Conservation (phyloP, 176 grass and related monocot species). For the Raddia guianensis region DNA sequence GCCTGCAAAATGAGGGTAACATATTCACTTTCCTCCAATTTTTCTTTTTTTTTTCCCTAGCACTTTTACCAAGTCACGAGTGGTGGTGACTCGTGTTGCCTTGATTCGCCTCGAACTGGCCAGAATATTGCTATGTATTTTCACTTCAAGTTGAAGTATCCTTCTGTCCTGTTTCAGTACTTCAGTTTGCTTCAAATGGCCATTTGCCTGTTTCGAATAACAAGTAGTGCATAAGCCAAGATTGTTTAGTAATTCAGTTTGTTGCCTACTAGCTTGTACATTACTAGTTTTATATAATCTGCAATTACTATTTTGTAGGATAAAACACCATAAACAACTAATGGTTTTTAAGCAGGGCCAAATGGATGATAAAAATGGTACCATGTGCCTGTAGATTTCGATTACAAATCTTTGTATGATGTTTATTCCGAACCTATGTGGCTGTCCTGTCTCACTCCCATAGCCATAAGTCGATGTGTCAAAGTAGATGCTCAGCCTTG, state of each 20-base stretch:
- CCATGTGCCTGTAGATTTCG: neutral
- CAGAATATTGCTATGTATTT: neutral
- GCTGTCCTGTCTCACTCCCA: neutral
- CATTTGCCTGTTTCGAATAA: neutral
- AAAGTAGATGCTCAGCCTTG: neutral
- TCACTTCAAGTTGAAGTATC: neutral
- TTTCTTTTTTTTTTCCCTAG: neutral
- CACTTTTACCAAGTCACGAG: neutral
- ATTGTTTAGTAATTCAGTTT: neutral
- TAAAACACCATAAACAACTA: neutral
- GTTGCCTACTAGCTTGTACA: neutral
- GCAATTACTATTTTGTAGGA: neutral
- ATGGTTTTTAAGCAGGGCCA: neutral
- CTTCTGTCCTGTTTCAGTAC: neutral
- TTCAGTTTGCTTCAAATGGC: neutral
- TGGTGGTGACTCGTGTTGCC: neutral
- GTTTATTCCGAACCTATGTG: neutral
- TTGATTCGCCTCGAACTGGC: neutral
- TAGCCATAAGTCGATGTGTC: neutral
- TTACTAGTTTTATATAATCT: neutral
- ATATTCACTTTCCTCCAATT: neutral
- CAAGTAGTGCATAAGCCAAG: neutral
- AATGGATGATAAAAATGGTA: neutral
- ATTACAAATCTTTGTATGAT: neutral
- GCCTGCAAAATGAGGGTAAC: conserved; percentile 91